A percentile compares a stretch with the other conserved stretches of the same genome.
Conservation (phyloP, 225 moss, liverwort and hornwort genomes). For the Anthoceros angustus region DNA sequence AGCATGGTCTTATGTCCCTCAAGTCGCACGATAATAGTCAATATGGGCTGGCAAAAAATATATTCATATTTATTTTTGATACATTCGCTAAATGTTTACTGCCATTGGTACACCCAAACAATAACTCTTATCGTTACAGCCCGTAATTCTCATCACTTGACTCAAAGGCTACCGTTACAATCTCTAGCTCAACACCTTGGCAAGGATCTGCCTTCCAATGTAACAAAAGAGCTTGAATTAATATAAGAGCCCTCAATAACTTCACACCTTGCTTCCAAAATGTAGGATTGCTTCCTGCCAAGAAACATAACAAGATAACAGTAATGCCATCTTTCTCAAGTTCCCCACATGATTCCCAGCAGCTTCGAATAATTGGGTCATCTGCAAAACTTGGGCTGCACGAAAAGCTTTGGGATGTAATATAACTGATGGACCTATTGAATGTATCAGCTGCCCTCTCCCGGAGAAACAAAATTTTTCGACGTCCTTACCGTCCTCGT, state of each 20-base stretch:
- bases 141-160: neutral
- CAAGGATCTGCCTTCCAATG: neutral
- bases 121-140: no score
- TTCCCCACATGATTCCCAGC: no score
- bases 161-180: neutral
- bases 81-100: no score
- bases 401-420: neutral
- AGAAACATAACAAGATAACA: neutral
- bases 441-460: slow-evolving; percentile 22
- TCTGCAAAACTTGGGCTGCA: no score
- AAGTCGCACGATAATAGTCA: no score
- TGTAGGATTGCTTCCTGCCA: slow-evolving; percentile 24
- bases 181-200: neutral
- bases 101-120: no score
- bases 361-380: no score
- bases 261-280: slow-evolving; percentile 54
- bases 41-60: no score
- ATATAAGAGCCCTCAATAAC: slow-evolving; percentile 25
- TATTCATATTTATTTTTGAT: no score
- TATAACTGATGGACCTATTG: slow-evolving; percentile 49
- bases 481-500: no score
- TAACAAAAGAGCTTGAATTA: slow-evolving; percentile 7
- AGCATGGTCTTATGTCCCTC: no score
- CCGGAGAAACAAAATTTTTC: no score
- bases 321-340: neutral